Percentiles rank a stretch among this genome's conserved stretches.
Evolutionary conservation across 345 rosid species (phyloP).

Genomic region (Xanthoceras sorbifolium): DNA sequence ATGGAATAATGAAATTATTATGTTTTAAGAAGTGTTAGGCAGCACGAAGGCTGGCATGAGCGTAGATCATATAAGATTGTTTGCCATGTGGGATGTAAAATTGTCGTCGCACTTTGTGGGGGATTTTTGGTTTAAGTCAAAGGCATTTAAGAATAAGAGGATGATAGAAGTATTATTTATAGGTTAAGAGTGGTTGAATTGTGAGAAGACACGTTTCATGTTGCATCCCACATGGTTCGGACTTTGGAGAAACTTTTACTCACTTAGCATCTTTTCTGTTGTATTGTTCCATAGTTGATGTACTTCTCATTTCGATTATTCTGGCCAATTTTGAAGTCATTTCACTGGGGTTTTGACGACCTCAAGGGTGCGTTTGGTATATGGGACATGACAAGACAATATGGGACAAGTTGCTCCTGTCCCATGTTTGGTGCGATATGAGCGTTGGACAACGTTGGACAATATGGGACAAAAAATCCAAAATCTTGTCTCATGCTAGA

Average conservation of each 20-base stretch:
- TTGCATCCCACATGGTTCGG: not conserved
- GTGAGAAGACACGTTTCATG: not conserved
- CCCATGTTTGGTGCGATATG: no score
- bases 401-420: no score
- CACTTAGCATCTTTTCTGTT: not conserved
- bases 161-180: not conserved
- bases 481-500: no score
- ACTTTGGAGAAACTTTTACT: not conserved
- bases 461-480: no score
- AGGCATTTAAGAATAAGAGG: not conserved
- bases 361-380: no score
- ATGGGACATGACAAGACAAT: no score
- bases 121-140: not conserved
- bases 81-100: not conserved
- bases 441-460: no score
- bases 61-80: not conserved
- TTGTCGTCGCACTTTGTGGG: not conserved
- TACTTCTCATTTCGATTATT: not conserved
- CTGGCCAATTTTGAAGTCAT: not conserved
- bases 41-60: constrained; percentile 2
- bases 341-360: not conserved
- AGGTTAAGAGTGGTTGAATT: not conserved
- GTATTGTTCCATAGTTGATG: not conserved
- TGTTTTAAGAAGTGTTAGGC: not conserved
- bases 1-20: not conserved